phyloP scores from a whole-genome alignment of 2,329 filamentous ascomycete genomes.

The Fusarium scirpi region DNA sequence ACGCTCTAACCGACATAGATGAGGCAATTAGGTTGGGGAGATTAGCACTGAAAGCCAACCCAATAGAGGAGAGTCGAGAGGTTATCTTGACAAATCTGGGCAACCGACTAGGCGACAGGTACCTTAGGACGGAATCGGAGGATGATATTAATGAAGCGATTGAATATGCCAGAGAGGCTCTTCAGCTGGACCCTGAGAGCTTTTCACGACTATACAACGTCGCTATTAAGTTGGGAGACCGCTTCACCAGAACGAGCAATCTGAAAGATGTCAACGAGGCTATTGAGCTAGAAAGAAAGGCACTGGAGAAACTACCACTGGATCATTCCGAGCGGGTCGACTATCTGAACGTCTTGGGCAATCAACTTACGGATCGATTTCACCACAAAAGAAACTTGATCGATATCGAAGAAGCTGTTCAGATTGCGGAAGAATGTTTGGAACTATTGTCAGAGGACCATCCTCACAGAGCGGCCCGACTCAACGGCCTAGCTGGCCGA shows the following conservation, averaged over 20 bases:
- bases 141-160: neutral
- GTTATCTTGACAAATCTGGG: neutral
- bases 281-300: neutral
- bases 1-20: neutral
- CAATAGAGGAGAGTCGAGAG: neutral
- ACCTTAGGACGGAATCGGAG: neutral
- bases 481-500: neutral
- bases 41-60: neutral
- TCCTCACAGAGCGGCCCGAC: neutral
- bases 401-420: neutral
- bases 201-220: neutral
- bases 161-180: neutral
- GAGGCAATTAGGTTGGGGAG: neutral
- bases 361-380: neutral
- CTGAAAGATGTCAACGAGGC: neutral
- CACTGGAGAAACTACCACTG: neutral
- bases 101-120: constrained; percentile 1
- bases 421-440: neutral
- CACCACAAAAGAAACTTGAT: neutral
- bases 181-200: neutral
- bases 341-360: neutral
- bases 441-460: neutral
- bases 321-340: neutral
- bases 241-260: neutral
- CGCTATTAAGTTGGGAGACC: neutral